Evolutionary conservation across 1,139 yeast species (phyloP).

Genomic region (Hansenula lynferdii): DNA sequence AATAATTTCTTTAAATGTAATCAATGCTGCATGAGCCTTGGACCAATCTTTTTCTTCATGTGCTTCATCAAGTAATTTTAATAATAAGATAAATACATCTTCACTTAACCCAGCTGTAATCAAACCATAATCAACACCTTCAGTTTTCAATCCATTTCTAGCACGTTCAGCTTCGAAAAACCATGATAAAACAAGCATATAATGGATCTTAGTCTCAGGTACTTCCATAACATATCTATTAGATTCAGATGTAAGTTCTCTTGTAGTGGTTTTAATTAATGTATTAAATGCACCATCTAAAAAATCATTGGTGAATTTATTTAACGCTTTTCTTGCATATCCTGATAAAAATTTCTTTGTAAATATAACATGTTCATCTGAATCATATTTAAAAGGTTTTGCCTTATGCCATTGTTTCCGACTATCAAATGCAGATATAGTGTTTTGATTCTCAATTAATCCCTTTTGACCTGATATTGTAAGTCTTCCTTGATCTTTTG

Average conservation of each 20-base stretch:
- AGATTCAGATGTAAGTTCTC: slow-evolving; percentile 40
- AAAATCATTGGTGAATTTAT: slow-evolving; percentile 50
- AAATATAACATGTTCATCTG: slow-evolving; percentile 37
- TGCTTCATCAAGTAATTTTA: slow-evolving; percentile 51
- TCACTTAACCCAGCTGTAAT: slow-evolving; percentile 67
- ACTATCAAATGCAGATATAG: slow-evolving; percentile 58
- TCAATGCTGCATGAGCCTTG: slow-evolving; percentile 66
- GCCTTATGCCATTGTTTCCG: slow-evolving; percentile 62
- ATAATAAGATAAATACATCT: slow-evolving; percentile 56
- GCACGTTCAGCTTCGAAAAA: slow-evolving; percentile 43
- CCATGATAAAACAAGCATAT: slow-evolving; percentile 68
- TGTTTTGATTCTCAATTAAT: slow-evolving; percentile 38
- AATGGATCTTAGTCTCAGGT: slow-evolving; percentile 34
- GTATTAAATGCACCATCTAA: slow-evolving; percentile 75
- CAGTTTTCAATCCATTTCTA: slow-evolving; percentile 19
- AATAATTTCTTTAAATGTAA: slow-evolving; percentile 63
- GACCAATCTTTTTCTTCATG: slow-evolving; percentile 45
- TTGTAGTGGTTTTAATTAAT: slow-evolving; percentile 48
- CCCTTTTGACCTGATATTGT: slow-evolving; percentile 80
- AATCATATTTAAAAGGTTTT: slow-evolving; percentile 37
- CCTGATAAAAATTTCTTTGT: slow-evolving; percentile 27
- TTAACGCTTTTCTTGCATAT: slow-evolving; percentile 32
- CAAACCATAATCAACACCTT: slow-evolving; percentile 45
- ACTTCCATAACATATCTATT: slow-evolving; percentile 27
- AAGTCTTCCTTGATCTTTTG: slow-evolving; percentile 50